Conservation (phyloP, 2,329 filamentous ascomycete genomes). For the Talaromyces sp. region DNA sequence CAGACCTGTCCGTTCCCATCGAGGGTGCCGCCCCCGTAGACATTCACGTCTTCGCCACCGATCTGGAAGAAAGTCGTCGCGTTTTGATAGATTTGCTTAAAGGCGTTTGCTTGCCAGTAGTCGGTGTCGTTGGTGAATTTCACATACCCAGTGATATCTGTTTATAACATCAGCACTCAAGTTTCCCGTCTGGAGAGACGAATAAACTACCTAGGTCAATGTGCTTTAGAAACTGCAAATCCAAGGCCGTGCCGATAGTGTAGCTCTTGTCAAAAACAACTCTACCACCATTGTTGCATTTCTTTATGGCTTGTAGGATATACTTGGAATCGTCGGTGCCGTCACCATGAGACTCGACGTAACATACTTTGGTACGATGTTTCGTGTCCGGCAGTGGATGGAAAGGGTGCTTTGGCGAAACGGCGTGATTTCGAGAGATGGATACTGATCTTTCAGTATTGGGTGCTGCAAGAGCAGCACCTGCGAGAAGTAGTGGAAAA, state of each 20-base stretch:
- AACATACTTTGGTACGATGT: conserved; percentile 22
- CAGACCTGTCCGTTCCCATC: conserved; percentile 62
- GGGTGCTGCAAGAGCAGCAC: conserved; percentile 1
- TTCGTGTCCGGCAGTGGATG: conserved; percentile 22
- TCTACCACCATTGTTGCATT: conserved; percentile 60
- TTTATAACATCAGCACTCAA: neutral
- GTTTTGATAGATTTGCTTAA: conserved; percentile 62
- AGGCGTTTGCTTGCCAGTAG: conserved; percentile 63
- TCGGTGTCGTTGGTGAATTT: conserved; percentile 62
- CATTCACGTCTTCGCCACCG: conserved; percentile 61
- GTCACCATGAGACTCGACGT: conserved; percentile 23
- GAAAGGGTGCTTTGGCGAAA: conserved; percentile 25
- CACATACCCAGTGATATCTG: conserved; percentile 56
- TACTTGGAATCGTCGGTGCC: conserved; percentile 45
- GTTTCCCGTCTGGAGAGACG: neutral
- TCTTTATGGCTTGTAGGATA: conserved; percentile 51
- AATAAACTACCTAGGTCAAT: conserved; percentile 53
- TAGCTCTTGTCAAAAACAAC: conserved; percentile 58
- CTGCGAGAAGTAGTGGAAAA: conserved; percentile 4
- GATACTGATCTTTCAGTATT: neutral
- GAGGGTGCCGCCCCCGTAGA: conserved; percentile 61
- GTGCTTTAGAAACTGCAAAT: conserved; percentile 59
- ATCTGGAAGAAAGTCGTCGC: conserved; percentile 63
- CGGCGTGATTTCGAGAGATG: conserved; percentile 19
- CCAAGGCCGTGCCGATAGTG: conserved; percentile 58